Evolutionary conservation across 805 yeast species (phyloP).

Genomic region (Candida xyloterini): DNA sequence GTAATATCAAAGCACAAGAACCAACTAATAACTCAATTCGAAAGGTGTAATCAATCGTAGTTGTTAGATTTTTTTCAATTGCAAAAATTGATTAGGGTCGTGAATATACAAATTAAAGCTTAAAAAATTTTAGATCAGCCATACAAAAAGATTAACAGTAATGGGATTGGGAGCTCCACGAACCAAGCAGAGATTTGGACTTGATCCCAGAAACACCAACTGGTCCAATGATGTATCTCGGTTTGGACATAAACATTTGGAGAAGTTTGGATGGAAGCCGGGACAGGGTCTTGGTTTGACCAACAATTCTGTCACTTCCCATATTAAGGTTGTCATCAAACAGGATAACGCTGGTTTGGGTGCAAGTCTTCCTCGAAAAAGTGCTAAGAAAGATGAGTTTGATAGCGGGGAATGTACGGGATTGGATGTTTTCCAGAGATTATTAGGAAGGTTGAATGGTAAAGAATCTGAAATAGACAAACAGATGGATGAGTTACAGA

Average conservation of each 20-base stretch:
- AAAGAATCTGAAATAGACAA: slow-evolving; percentile 63
- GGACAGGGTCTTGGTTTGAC: slow-evolving; percentile 84
- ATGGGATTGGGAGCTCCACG: slow-evolving; percentile 86
- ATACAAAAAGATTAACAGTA: slow-evolving; percentile 24
- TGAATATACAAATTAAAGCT: background rate
- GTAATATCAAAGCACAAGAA: background rate
- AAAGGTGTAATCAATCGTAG: background rate
- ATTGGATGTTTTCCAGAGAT: slow-evolving; percentile 86
- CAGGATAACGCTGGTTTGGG: slow-evolving; percentile 87
- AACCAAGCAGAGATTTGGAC: slow-evolving; percentile 79
- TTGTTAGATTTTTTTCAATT: slow-evolving; percentile 5
- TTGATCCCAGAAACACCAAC: slow-evolving; percentile 88
- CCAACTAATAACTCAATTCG: background rate
- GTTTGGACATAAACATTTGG: slow-evolving; percentile 85
- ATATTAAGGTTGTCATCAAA: slow-evolving; percentile 78
- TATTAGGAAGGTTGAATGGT: slow-evolving; percentile 87
- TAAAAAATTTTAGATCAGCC: slow-evolving; percentile 6
- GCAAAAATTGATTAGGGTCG: slow-evolving; percentile 6
- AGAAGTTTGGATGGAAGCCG: slow-evolving; percentile 86
- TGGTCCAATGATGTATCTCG: slow-evolving; percentile 87
- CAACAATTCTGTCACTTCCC: slow-evolving; percentile 66
- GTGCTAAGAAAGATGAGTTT: slow-evolving; percentile 58
- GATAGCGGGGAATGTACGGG: slow-evolving; percentile 87
- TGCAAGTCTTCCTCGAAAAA: slow-evolving; percentile 55
- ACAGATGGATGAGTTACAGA: slow-evolving; percentile 66